Percentiles rank a stretch among this genome's conserved stretches.
These are phyloP conservation scores for Petunia hybrid DNA, from an alignment of 305 asterid genomes.

Conservation along the genomic window DNA sequence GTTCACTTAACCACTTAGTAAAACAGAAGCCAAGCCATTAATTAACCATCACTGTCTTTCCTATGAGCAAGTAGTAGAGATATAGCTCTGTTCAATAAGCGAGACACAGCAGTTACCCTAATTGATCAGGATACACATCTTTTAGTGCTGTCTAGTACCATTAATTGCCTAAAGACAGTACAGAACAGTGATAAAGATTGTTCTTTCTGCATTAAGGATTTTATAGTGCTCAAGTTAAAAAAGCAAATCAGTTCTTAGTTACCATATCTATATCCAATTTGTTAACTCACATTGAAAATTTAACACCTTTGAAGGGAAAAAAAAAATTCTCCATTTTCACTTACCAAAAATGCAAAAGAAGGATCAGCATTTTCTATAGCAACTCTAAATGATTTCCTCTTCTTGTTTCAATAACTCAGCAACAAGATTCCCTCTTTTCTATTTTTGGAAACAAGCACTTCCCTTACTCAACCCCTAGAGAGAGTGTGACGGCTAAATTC, in stretches of 20 bases:
- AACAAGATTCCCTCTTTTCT: neutral
- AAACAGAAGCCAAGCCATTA: slow-evolving; percentile 4
- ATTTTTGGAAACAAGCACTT: neutral
- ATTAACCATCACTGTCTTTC: neutral
- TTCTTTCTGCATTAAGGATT: neutral
- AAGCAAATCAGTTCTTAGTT: neutral
- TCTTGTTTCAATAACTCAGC: neutral
- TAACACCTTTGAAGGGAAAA: neutral
- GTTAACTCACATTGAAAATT: neutral
- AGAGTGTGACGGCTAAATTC: neutral
- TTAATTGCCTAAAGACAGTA: neutral
- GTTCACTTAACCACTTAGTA: slow-evolving; percentile 4
- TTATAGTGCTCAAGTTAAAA: neutral
- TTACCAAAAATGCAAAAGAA: neutral
- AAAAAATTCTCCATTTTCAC: neutral
- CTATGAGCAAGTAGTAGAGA: neutral
- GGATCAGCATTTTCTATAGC: neutral
- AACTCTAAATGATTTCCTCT: neutral
- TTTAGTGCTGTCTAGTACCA: neutral
- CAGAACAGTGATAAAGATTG: neutral
- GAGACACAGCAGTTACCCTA: neutral
- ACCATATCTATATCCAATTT: neutral
- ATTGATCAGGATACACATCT: neutral
- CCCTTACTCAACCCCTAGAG: neutral
- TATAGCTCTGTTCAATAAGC: neutral